Evolutionary conservation across 1,284 basidiomycete species (phyloP).

Genomic region (Golubevia sp.): DNA sequence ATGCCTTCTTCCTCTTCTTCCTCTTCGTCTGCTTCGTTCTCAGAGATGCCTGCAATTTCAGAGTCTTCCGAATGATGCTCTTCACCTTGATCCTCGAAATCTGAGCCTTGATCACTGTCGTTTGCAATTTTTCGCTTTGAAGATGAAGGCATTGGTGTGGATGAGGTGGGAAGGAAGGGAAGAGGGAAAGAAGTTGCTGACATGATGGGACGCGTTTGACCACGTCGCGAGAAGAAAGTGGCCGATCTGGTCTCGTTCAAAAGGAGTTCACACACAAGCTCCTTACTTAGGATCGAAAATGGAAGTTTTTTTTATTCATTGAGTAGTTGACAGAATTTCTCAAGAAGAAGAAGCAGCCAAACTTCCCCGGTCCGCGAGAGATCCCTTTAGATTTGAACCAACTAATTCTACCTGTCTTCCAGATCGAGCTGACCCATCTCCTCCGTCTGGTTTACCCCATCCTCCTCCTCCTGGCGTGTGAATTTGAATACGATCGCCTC

Average conservation of each 20-base stretch:
- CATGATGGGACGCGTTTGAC: no score
- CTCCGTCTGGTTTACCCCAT: constrained; percentile 23
- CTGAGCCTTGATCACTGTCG: background rate
- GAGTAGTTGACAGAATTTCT: no score
- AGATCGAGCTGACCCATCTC: background rate
- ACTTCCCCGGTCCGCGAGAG: background rate
- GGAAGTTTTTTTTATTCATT: no score
- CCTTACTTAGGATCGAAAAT: no score
- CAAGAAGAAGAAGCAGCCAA: background rate
- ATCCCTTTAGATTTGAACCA: background rate
- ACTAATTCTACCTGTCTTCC: background rate
- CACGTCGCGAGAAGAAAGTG: no score
- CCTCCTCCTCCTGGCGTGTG: constrained; percentile 58
- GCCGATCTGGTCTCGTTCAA: no score
- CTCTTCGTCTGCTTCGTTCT: background rate
- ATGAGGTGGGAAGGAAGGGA: background rate
- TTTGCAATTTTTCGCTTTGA: background rate
- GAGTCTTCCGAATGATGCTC: background rate
- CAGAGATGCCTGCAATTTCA: background rate
- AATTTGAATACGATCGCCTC: constrained; percentile 51
- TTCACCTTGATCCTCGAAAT: background rate
- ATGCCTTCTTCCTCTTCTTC: background rate
- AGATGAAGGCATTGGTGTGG: background rate
- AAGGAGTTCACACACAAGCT: no score
- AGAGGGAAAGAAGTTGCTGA: background rate